Percentiles rank a stretch among this genome's conserved stretches.
These are phyloP conservation scores for Leucogyrophana mollusca DNA, from an alignment of 768 basidiomycete genomes.

Conservation along the genomic window DNA sequence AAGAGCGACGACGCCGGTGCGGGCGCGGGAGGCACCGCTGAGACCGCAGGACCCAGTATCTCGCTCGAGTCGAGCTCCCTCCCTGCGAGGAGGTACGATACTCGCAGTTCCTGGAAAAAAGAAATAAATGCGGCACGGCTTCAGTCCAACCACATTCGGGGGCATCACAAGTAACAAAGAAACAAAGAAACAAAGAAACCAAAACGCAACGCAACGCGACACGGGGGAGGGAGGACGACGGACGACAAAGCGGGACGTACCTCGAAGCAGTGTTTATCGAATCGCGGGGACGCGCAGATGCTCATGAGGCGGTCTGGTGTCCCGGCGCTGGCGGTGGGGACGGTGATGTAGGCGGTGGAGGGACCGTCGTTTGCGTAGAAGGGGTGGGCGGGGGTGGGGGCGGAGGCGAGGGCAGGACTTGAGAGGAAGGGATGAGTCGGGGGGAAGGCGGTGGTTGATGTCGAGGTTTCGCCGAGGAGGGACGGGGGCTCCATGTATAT, in stretches of 20 bases:
- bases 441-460: not conserved
- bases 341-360: conserved; percentile 19
- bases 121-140: too few relatives aligned
- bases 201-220: not conserved
- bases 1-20: conserved; percentile 12
- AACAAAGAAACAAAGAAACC: not conserved
- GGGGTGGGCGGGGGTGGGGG: conserved; percentile 8
- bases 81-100: conserved; percentile 40
- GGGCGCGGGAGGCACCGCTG: conserved; percentile 22
- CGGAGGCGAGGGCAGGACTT: conserved; percentile 6
- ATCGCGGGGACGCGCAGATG: conserved; percentile 36
- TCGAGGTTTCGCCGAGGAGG: conserved; percentile 24
- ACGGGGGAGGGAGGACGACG: too few relatives aligned
- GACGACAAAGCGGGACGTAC: conserved; percentile 33
- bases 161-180: not conserved
- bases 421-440: not conserved
- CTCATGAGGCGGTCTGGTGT: conserved; percentile 33
- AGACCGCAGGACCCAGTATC: conserved; percentile 22
- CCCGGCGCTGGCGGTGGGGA: conserved; percentile 1
- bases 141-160: too few relatives aligned
- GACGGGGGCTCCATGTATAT: conserved; percentile 31
- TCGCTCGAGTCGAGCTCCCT: conserved; percentile 45
- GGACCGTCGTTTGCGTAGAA: conserved; percentile 25
- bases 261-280: conserved; percentile 48
- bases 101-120: conserved; percentile 46